phyloP scores from a whole-genome alignment of 352 stramenopile genomes.

The Phytopythium delawarense region DNA sequence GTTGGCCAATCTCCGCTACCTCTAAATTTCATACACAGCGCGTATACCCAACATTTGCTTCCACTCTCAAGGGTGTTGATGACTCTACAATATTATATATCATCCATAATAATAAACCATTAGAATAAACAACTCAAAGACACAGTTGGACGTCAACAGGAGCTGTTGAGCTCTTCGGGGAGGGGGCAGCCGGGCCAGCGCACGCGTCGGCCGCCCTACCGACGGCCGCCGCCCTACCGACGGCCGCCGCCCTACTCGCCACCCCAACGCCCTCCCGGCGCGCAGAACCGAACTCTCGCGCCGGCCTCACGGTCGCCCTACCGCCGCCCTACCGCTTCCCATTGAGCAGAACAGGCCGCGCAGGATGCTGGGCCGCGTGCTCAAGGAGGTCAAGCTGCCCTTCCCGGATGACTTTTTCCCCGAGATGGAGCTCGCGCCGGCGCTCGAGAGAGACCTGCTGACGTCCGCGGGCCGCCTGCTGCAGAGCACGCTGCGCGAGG shows the following conservation, averaged over 20 bases:
- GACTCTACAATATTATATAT: too few species aligned
- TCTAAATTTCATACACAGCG: too few species aligned
- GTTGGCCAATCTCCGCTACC: too few species aligned
- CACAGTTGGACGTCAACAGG: not conserved
- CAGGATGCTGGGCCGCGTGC: slow-evolving; percentile 45
- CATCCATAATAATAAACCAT: too few species aligned
- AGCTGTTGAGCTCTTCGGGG: slow-evolving; percentile 4
- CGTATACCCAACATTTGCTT: too few species aligned
- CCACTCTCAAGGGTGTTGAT: too few species aligned
- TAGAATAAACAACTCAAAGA: too few species aligned
- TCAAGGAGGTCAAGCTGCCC: slow-evolving; percentile 61
- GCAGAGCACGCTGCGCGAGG: slow-evolving; percentile 32
- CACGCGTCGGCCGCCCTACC: not conserved
- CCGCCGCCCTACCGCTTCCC: not conserved
- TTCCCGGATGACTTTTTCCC: slow-evolving; percentile 71
- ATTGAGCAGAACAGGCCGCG: not conserved
- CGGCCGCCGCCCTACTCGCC: not conserved
- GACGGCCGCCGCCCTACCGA: not conserved
- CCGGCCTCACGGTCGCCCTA: not conserved
- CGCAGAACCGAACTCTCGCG: not conserved
- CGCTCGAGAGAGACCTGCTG: slow-evolving; percentile 32
- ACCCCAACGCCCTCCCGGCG: not conserved
- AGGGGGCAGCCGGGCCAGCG: slow-evolving; percentile 1
- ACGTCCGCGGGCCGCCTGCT: slow-evolving; percentile 29
- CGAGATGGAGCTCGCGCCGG: slow-evolving; percentile 27